phyloP scores from a whole-genome alignment of 805 yeast genomes.

The Metschnikowia baotianmanensis region DNA sequence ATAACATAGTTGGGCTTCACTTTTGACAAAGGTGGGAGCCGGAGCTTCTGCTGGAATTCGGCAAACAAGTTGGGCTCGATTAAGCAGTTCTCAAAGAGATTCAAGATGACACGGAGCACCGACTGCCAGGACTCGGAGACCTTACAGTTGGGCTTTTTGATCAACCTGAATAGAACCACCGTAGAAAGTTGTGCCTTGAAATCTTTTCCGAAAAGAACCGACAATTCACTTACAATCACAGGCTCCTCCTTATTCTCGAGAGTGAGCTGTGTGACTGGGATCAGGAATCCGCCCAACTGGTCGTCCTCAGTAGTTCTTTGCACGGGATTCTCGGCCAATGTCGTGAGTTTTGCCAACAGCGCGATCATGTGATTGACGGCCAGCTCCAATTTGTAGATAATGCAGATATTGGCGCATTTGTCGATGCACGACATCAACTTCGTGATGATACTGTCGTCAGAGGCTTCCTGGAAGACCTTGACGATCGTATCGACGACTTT shows the following conservation, averaged over 20 bases:
- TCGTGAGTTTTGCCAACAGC: slow-evolving; percentile 64
- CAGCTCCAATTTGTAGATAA: slow-evolving; percentile 53
- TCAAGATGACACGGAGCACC: slow-evolving; percentile 57
- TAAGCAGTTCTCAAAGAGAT: slow-evolving; percentile 69
- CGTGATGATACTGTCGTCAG: slow-evolving; percentile 86
- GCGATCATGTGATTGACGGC: slow-evolving; percentile 67
- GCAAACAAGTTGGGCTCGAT: slow-evolving; percentile 59
- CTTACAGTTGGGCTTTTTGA: slow-evolving; percentile 53
- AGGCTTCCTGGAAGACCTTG: slow-evolving; percentile 78
- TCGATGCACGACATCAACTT: slow-evolving; percentile 86
- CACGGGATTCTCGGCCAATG: slow-evolving; percentile 48
- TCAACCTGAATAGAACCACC: slow-evolving; percentile 77
- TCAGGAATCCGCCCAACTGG: slow-evolving; percentile 27
- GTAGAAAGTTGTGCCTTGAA: slow-evolving; percentile 89
- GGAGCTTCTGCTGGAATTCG: slow-evolving; percentile 58
- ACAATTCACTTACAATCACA: slow-evolving; percentile 74
- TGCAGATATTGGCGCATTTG: slow-evolving; percentile 76
- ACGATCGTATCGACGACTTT: slow-evolving; percentile 71
- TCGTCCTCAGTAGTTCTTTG: slow-evolving; percentile 15
- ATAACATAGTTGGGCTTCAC: slow-evolving; percentile 68
- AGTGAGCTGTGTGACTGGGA: slow-evolving; percentile 36
- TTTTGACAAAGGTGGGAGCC: slow-evolving; percentile 52
- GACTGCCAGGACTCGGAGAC: slow-evolving; percentile 60
- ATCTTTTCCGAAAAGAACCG: slow-evolving; percentile 84
- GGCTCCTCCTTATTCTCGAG: slow-evolving; percentile 54